Conservation (phyloP, 2,329 filamentous ascomycete genomes). For the Acarospora socialis region DNA sequence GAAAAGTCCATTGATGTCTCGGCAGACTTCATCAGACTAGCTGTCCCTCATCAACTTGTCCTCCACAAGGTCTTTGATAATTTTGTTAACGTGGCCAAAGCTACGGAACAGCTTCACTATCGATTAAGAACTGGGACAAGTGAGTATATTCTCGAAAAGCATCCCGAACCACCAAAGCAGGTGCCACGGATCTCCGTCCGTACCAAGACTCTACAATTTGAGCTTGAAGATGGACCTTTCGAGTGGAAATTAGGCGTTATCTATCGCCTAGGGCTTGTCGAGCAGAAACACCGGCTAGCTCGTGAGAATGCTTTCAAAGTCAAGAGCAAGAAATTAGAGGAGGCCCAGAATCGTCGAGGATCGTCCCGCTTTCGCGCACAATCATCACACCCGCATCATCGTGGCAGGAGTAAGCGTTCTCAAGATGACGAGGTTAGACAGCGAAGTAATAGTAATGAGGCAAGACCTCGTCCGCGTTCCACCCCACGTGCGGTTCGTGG, state of each 20-base stretch:
- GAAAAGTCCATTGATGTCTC: conserved; percentile 75
- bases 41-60: conserved; percentile 80
- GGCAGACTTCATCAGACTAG: conserved; percentile 73
- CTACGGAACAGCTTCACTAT: conserved; percentile 80
- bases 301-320: conserved; percentile 79
- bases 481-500: conserved; percentile 18
- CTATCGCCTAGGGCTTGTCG: conserved; percentile 73
- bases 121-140: conserved; percentile 77
- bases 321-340: conserved; percentile 71
- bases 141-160: conserved; percentile 76
- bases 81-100: conserved; percentile 73
- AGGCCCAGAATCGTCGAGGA: conserved; percentile 40
- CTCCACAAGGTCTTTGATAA: conserved; percentile 91
- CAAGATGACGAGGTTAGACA: conserved; percentile 21
- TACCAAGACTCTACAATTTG: conserved; percentile 70
- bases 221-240: conserved; percentile 89
- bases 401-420: conserved; percentile 23
- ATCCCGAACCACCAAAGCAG: conserved; percentile 69
- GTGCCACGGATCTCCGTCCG: conserved; percentile 77
- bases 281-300: conserved; percentile 80
- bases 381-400: conserved; percentile 32
- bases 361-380: conserved; percentile 38
- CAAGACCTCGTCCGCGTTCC: conserved; percentile 31
- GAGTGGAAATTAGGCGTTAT: conserved; percentile 96
- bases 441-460: conserved; percentile 40